Conservation (phyloP, 345 rosid genomes). For the Erysimum cheiranthoides region DNA sequence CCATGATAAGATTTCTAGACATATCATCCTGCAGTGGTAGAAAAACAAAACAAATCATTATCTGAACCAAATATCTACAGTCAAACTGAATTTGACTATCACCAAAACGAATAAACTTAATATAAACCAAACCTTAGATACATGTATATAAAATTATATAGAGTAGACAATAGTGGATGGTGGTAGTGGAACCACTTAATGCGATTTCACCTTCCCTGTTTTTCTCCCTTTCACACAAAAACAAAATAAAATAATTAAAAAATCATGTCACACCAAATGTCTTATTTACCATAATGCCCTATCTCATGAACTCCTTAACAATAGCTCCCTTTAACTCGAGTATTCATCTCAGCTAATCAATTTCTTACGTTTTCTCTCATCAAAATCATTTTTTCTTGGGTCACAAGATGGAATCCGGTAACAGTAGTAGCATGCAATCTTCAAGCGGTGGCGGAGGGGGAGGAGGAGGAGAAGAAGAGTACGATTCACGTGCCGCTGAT, state of each 20-base stretch:
- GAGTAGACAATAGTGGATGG: conserved; percentile 52
- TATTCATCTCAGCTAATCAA: conserved; percentile 5
- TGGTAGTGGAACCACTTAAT: conserved; percentile 53
- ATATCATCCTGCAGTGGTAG: not conserved
- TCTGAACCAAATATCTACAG: conserved; percentile 20
- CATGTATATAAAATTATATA: conserved; percentile 34
- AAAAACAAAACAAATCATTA: conserved; percentile 27
- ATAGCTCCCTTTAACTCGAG: conserved; percentile 15
- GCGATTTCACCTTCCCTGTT: conserved; percentile 47
- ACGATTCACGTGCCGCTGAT: conserved; percentile 66
- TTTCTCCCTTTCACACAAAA: conserved; percentile 43
- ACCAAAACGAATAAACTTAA: conserved; percentile 24
- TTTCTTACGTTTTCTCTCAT: conserved; percentile 34
- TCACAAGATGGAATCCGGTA: conserved; percentile 73
- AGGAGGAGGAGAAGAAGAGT: conserved; percentile 66
- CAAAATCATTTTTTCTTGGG: not conserved
- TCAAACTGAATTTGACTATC: conserved; percentile 29
- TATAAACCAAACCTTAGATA: conserved; percentile 30
- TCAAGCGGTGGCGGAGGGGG: conserved; percentile 59
- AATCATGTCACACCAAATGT: conserved; percentile 29
- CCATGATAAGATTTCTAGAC: conserved; percentile 5
- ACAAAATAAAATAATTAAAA: conserved; percentile 6
- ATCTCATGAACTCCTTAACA: conserved; percentile 27
- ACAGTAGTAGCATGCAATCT: conserved; percentile 83
- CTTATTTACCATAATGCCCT: conserved; percentile 34